Percentiles rank a stretch among this genome's conserved stretches.
phyloP scores from a whole-genome alignment of 2,329 filamentous ascomycete species.

The Thermothelomyces thermophilus region DNA sequence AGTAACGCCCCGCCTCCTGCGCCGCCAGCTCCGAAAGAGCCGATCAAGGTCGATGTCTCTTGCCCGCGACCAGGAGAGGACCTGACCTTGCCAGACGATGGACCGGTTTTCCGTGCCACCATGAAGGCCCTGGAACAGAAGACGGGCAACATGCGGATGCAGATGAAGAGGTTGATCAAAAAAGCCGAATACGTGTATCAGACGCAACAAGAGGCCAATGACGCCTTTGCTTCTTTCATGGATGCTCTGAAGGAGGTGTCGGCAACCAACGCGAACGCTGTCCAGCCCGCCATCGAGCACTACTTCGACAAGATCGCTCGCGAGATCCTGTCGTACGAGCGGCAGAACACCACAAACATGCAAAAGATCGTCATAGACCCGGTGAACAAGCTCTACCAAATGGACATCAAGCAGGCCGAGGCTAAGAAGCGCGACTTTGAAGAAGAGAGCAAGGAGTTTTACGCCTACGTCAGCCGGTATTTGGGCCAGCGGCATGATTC shows the following conservation, averaged over 20 bases:
- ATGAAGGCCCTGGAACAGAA: conserved; percentile 96
- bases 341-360: conserved; percentile 73
- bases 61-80: conserved; percentile 82
- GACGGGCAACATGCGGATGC: conserved; percentile 84
- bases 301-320: conserved; percentile 96
- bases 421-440: conserved; percentile 97
- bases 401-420: conserved; percentile 97
- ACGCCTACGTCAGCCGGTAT: conserved; percentile 89
- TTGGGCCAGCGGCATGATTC: conserved; percentile 95
- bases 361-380: conserved; percentile 95
- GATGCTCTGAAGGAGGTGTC: conserved; percentile 82
- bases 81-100: conserved; percentile 79
- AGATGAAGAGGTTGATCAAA: conserved; percentile 95
- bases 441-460: conserved; percentile 98
- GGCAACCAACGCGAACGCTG: conserved; percentile 85
- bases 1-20: conserved; percentile 18
- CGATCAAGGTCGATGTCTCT: conserved; percentile 78
- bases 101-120: conserved; percentile 89
- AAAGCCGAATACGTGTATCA: conserved; percentile 83
- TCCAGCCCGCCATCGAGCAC: conserved; percentile 94
- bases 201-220: conserved; percentile 77
- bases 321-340: conserved; percentile 83
- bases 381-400: conserved; percentile 80
- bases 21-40: conserved; percentile 34
- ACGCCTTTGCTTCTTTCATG: conserved; percentile 74